A percentile compares a stretch with the other conserved stretches of the same genome.
Conservation (phyloP, 345 rosid genomes). For the Stellera chamaejasme region DNA sequence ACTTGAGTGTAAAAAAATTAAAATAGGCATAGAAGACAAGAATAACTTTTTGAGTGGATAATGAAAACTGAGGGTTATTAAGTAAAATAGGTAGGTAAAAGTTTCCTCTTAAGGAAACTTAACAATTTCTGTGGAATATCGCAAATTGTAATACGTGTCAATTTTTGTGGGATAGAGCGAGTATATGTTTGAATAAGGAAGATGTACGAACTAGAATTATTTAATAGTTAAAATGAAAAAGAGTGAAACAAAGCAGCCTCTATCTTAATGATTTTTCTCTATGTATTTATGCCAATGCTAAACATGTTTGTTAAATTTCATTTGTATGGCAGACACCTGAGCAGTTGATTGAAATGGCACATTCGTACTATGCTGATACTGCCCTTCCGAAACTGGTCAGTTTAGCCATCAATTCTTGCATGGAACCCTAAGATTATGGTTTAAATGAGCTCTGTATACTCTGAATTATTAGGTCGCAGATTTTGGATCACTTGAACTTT, state of each 20-base stretch:
- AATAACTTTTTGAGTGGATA: too few species aligned
- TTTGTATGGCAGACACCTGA: slow-evolving; percentile 46
- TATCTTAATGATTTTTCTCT: not conserved
- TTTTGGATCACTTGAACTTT: slow-evolving; percentile 97
- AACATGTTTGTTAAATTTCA: slow-evolving; percentile 13
- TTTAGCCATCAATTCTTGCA: slow-evolving; percentile 15
- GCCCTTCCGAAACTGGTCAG: slow-evolving; percentile 95
- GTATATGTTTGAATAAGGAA: too few species aligned
- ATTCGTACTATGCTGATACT: slow-evolving; percentile 66
- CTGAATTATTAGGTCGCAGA: slow-evolving; percentile 66
- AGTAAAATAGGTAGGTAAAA: too few species aligned
- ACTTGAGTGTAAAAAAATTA: too few species aligned
- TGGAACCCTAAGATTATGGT: slow-evolving; percentile 4
- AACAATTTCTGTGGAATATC: too few species aligned
- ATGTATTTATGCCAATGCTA: not conserved
- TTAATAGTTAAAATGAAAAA: not conserved
- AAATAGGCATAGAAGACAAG: too few species aligned
- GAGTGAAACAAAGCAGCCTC: not conserved
- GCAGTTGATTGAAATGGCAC: slow-evolving; percentile 81
- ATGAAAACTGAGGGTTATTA: too few species aligned
- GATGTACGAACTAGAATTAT: too few species aligned
- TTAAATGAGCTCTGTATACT: slow-evolving; percentile 11
- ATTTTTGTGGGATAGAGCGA: too few species aligned
- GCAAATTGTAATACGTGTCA: too few species aligned
- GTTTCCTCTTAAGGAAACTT: too few species aligned